Base-by-base conservation (phyloP, 139 green algal genomes). In the Bryopsis sp. region DNA sequence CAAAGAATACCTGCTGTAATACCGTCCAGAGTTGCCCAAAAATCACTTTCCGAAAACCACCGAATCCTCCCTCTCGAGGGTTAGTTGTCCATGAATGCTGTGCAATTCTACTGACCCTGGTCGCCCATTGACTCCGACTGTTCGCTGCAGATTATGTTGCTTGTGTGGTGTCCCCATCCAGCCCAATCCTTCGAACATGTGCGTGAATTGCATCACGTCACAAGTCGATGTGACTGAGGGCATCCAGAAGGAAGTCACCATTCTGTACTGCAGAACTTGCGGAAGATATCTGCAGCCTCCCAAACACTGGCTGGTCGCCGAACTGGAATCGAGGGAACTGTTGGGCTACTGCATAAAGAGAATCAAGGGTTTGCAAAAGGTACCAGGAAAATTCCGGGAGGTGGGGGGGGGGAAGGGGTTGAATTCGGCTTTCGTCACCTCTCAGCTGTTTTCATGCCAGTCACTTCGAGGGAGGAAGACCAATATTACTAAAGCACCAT, bases 191-290 rank as follows among this genome's bases (percentile, higher is more conserved):
- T 84, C 92, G 22, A 97, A 97, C 78, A 98, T 99, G 94, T 99
- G 94, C 78, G 89, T 97, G 8, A 95, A 92, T 70, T 99, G 94
- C 85, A 90, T 99, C 11, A 82, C 85, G 11, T 87, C 81, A 0
- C 92, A 98, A 80, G 88, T 98, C 8, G 94, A 99, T 76, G 96
- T 99, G 75, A 97, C 94, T 2, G 91, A 95, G 26, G 87, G 86
- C 39, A 88, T 99, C 39, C 87, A 95, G 67, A 97, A 97, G 59
- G 72, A 82, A 76, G 78, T 90, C n/a, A 93, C 82, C 22, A 72
- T 97, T 36, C 72, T 96, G 22, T 95, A 83, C 77, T 97, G 93
- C 81, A 90, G 92, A 68, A 82, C 88, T 43, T 99, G 94, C 81
- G 86, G 78, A 1, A 74, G 94, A 26, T 99, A 97, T 77, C 83